Conservation (phyloP, 177 flowering plant genomes). For the Vitis hybrid region DNA sequence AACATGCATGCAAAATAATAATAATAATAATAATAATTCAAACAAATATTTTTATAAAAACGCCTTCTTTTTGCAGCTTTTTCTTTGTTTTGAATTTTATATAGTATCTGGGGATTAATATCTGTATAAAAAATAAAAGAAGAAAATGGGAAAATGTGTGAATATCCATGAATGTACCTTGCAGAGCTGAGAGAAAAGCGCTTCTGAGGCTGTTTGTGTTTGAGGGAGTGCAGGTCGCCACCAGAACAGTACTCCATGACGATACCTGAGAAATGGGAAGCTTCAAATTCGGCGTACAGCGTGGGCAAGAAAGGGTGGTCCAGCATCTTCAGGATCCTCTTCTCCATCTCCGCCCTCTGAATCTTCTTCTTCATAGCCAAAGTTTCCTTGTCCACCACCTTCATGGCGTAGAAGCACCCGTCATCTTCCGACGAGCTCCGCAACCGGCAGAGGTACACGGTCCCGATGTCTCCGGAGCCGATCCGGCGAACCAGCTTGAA, state of each 20-base stretch:
- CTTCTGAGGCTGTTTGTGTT: conserved; percentile 58
- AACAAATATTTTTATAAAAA: not conserved
- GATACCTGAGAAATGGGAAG: conserved; percentile 66
- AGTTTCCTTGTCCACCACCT: conserved; percentile 76
- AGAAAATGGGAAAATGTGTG: not conserved
- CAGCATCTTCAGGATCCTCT: conserved; percentile 64
- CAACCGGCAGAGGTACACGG: conserved; percentile 72
- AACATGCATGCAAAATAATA: not conserved
- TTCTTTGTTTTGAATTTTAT: conserved; percentile 6
- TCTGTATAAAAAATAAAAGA: not conserved
- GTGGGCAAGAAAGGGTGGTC: conserved; percentile 86
- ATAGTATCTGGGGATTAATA: not conserved
- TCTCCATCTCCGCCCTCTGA: conserved; percentile 79
- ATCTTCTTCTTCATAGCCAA: conserved; percentile 65
- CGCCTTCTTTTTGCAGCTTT: not conserved
- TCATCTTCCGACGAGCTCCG: not conserved
- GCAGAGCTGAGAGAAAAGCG: conserved; percentile 68
- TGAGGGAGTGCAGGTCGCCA: conserved; percentile 78
- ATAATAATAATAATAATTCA: no score
- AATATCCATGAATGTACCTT: conserved; percentile 45
- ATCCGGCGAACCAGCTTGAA: conserved; percentile 64
- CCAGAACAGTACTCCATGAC: conserved; percentile 91
- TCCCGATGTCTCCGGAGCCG: conserved; percentile 84
- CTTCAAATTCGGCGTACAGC: conserved; percentile 70
- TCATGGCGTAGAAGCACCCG: conserved; percentile 62